phyloP scores from a whole-genome alignment of 129 eudicot genomes.

The Chrysanthemum makinoi region DNA sequence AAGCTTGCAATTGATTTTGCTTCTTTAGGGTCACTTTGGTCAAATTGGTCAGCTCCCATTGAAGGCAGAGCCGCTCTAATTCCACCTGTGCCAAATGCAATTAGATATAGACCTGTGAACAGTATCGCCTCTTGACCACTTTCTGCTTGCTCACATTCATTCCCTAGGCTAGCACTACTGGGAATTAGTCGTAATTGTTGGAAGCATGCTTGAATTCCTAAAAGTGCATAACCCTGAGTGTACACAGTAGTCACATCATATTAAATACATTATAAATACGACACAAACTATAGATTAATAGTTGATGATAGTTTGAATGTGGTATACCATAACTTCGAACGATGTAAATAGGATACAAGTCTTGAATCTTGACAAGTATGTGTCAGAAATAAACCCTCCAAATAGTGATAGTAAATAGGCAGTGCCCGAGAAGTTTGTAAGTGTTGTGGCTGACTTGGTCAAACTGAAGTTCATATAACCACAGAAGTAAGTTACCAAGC shows the following conservation, averaged over 20 bases:
- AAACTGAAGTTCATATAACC: too few relatives aligned
- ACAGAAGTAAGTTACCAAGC: too few relatives aligned
- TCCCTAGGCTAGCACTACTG: constrained; percentile 41
- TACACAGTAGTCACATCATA: neutral
- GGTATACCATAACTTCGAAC: too few relatives aligned
- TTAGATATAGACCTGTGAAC: constrained; percentile 54
- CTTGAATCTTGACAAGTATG: too few relatives aligned
- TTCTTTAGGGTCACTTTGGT: constrained; percentile 64
- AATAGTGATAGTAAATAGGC: too few relatives aligned
- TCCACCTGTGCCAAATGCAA: constrained; percentile 68
- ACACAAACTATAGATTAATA: neutral
- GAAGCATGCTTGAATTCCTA: constrained; percentile 69
- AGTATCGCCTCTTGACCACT: constrained; percentile 51
- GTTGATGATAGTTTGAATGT: too few relatives aligned
- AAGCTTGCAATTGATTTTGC: constrained; percentile 54
- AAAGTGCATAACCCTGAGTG: constrained; percentile 60
- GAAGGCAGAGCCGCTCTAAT: constrained; percentile 68
- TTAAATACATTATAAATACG: neutral
- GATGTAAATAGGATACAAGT: too few relatives aligned
- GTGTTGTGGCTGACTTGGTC: too few relatives aligned
- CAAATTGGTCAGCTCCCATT: constrained; percentile 85
- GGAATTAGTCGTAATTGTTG: constrained; percentile 59
- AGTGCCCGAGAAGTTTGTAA: too few relatives aligned
- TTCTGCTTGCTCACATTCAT: constrained; percentile 51
- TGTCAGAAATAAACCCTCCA: too few relatives aligned